These are phyloP conservation scores for Juglanconis oblonga DNA, from an alignment of 2,329 filamentous ascomycete genomes.

Conservation along the genomic window DNA sequence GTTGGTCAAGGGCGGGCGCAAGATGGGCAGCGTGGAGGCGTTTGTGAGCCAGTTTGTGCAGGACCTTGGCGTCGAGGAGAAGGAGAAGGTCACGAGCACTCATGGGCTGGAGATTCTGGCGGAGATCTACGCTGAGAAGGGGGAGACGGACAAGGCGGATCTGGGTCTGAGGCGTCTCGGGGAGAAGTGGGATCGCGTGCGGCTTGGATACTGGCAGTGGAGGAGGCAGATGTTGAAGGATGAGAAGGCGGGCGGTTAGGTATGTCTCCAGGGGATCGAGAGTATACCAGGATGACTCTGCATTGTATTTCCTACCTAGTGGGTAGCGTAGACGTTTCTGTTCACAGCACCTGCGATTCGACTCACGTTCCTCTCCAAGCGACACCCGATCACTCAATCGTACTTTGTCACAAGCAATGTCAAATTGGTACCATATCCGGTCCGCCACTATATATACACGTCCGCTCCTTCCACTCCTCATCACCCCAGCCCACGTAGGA, in stretches of 20 bases:
- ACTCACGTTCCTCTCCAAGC: no score
- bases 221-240: conserved; percentile 47
- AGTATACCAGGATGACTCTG: no score
- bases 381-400: no score
- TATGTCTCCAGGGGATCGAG: not conserved
- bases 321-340: no score
- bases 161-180: conserved; percentile 71
- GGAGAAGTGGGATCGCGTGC: conserved; percentile 85
- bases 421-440: no score
- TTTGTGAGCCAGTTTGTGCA: conserved; percentile 53
- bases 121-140: conserved; percentile 60
- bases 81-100: conserved; percentile 56
- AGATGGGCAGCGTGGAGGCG: conserved; percentile 40
- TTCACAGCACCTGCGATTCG: no score
- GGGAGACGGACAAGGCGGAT: conserved; percentile 60
- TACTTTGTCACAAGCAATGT: no score
- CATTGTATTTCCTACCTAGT: no score
- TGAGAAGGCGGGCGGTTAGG: conserved; percentile 1
- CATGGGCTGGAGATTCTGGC: conserved; percentile 71
- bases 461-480: not conserved
- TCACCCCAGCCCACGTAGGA: not conserved
- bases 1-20: conserved; percentile 61
- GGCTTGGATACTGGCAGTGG: conserved; percentile 91
- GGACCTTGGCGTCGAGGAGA: conserved; percentile 38
- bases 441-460: not conserved